Evolutionary conservation across 129 eudicot genomes (phyloP).

Genomic region (Apium graveolens): DNA sequence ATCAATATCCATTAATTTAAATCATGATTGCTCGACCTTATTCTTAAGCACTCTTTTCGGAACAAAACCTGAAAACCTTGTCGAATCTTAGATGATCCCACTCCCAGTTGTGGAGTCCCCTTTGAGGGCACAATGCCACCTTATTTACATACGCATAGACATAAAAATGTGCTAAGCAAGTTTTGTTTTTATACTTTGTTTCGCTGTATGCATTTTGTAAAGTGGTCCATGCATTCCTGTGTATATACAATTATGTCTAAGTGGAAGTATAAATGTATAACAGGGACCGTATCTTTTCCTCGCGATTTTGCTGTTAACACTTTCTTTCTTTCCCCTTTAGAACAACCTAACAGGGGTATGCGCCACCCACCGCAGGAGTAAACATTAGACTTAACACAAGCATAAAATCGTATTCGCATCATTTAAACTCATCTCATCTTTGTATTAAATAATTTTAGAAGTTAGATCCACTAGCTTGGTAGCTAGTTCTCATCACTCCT

Average conservation of each 20-base stretch:
- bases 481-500: background rate
- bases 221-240: background rate
- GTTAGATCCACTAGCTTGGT: background rate
- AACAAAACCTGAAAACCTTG: background rate
- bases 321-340: background rate
- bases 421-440: background rate
- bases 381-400: too few species aligned
- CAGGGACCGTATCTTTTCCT: background rate
- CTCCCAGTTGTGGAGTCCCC: background rate
- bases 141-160: background rate
- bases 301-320: background rate
- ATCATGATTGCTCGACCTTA: background rate
- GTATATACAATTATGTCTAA: background rate
- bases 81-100: background rate
- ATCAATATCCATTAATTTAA: too few species aligned
- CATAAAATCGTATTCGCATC: background rate
- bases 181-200: background rate
- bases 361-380: background rate
- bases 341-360: background rate
- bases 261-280: background rate
- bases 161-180: background rate
- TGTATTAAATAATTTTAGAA: background rate
- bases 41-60: background rate
- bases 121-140: slow-evolving; percentile 1
- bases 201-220: background rate